Percentiles rank a stretch among this genome's conserved stretches.
Evolutionary conservation across 306 rosid species (phyloP).

Genomic region (Vicia faba): DNA sequence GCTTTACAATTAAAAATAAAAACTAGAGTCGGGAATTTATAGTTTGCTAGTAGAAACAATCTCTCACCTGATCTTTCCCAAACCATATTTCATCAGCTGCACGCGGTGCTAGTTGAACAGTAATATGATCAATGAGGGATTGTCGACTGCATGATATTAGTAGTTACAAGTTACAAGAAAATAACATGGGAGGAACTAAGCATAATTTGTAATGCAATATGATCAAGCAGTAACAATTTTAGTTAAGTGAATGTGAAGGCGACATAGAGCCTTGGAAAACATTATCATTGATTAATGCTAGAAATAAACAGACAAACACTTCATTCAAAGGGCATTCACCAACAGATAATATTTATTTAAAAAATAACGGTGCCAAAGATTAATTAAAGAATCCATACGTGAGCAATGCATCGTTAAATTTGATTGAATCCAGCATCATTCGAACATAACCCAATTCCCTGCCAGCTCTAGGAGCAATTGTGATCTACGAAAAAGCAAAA

Average conservation of each 20-base stretch:
- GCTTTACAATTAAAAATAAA: slow-evolving; percentile 28
- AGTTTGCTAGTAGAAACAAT: slow-evolving; percentile 24
- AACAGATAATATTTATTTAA: neutral
- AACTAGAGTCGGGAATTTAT: slow-evolving; percentile 12
- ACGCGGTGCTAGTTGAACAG: slow-evolving; percentile 95
- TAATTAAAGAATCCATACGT: slow-evolving; percentile 60
- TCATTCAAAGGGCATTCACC: slow-evolving; percentile 30
- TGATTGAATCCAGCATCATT: slow-evolving; percentile 80
- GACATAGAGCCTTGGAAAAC: slow-evolving; percentile 31
- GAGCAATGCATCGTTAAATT: slow-evolving; percentile 78
- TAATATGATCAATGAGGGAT: slow-evolving; percentile 89
- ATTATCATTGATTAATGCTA: slow-evolving; percentile 21
- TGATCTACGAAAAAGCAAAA: slow-evolving; percentile 62
- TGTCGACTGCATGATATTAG: slow-evolving; percentile 71
- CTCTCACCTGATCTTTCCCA: slow-evolving; percentile 73
- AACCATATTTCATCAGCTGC: slow-evolving; percentile 96
- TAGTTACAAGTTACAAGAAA: slow-evolving; percentile 26
- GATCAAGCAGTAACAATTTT: slow-evolving; percentile 29
- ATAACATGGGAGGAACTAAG: slow-evolving; percentile 19
- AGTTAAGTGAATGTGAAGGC: slow-evolving; percentile 21
- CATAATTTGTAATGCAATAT: slow-evolving; percentile 17
- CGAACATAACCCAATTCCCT: slow-evolving; percentile 97
- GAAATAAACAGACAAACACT: slow-evolving; percentile 26
- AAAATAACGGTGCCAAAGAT: slow-evolving; percentile 20
- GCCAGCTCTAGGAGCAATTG: slow-evolving; percentile 99